Conservation (phyloP, 2,329 filamentous ascomycete species). For the Amauroascus verrucosus region DNA sequence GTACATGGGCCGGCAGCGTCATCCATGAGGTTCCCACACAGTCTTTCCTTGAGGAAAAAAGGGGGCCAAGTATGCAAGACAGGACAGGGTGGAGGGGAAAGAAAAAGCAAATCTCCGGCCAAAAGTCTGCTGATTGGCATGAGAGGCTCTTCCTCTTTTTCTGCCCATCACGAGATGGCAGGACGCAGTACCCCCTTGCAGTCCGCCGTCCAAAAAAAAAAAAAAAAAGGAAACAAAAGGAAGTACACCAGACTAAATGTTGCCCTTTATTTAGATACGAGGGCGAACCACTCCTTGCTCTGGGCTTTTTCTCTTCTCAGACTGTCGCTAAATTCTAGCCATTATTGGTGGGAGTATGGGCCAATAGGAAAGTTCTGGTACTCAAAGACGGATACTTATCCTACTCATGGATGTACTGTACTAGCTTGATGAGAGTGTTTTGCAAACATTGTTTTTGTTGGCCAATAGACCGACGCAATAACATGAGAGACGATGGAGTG, state of each 20-base stretch:
- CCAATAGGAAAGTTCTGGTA: neutral
- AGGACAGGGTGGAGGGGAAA: neutral
- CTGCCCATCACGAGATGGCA: constrained; percentile 2
- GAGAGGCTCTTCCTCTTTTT: neutral
- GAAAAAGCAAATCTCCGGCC: constrained; percentile 1
- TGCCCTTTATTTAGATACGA: constrained; percentile 11
- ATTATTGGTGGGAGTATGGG: neutral
- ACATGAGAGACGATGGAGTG: neutral
- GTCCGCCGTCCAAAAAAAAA: too few relatives aligned
- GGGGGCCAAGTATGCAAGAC: neutral
- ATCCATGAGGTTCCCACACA: neutral
- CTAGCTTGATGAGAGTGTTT: neutral
- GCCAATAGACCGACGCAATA: neutral
- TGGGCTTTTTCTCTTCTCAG: neutral
- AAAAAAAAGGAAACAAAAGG: too few relatives aligned
- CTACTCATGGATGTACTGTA: neutral
- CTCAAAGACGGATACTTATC: too few relatives aligned
- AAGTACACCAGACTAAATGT: too few relatives aligned
- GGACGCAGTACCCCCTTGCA: neutral
- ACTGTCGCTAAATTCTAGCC: constrained; percentile 3
- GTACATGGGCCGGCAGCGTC: neutral
- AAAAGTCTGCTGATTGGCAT: neutral
- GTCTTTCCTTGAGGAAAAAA: neutral
- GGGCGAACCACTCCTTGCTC: neutral
- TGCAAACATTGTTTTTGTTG: neutral